Evolutionary conservation across 208 protist species (phyloP).

Genomic region (Wallacemonas collosoma): DNA sequence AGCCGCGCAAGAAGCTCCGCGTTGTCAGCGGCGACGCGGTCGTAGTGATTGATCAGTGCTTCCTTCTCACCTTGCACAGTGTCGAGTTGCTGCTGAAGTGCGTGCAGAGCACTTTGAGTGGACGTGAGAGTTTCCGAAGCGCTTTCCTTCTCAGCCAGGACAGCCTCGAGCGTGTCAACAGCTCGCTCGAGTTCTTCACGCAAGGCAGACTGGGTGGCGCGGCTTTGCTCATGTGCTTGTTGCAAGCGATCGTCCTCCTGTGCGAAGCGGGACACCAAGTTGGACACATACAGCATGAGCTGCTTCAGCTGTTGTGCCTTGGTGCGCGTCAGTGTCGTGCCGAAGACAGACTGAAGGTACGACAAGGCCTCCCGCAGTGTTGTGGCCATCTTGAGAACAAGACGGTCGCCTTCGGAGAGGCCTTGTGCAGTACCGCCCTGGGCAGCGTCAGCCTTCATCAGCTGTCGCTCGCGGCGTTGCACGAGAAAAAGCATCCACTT

Average conservation of each 20-base stretch:
- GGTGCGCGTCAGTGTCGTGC: background rate
- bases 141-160: slow-evolving; percentile 14
- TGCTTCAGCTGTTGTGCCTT: slow-evolving; percentile 9
- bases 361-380: slow-evolving; percentile 10
- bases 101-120: slow-evolving; percentile 16
- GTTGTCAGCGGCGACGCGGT: slow-evolving; percentile 40
- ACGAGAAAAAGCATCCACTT: slow-evolving; percentile 16
- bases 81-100: slow-evolving; percentile 15
- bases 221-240: background rate
- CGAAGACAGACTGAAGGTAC: background rate
- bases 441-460: background rate
- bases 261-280: slow-evolving; percentile 11
- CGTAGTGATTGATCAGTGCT: slow-evolving; percentile 34
- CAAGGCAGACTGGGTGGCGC: slow-evolving; percentile 13
- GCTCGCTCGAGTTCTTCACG: slow-evolving; percentile 29
- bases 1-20: slow-evolving; percentile 27
- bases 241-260: slow-evolving; percentile 8
- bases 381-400: slow-evolving; percentile 8
- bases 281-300: slow-evolving; percentile 12
- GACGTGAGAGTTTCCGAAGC: slow-evolving; percentile 14
- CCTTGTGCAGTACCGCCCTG: background rate
- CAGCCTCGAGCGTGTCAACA: slow-evolving; percentile 23
- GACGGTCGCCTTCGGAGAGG: background rate
- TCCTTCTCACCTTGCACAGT: slow-evolving; percentile 23
- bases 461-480: slow-evolving; percentile 4